These are phyloP conservation scores for Blumeria graminis DNA, from an alignment of 2,329 filamentous ascomycete species.

Conservation along the genomic window DNA sequence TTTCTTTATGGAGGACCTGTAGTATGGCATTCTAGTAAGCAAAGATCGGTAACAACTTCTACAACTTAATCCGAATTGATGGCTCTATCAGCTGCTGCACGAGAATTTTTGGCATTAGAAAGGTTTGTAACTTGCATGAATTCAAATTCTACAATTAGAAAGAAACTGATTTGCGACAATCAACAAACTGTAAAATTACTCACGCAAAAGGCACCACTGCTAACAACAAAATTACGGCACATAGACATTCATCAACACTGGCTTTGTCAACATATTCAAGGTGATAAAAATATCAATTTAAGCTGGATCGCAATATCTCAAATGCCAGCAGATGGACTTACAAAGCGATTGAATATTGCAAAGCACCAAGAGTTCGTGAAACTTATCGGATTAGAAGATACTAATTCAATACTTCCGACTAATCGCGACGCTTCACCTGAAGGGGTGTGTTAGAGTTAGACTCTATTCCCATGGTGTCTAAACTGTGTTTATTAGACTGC, in stretches of 20 bases:
- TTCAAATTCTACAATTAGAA: neutral
- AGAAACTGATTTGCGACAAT: neutral
- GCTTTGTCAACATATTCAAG: neutral
- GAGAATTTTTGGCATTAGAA: neutral
- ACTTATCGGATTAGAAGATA: too few relatives aligned
- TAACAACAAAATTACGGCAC: neutral
- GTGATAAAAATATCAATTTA: neutral
- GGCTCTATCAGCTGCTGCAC: neutral
- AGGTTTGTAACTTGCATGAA: neutral
- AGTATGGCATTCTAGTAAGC: neutral
- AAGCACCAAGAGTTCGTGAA: too few relatives aligned
- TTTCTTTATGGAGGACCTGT: neutral
- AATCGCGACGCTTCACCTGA: too few relatives aligned
- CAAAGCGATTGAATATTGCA: neutral
- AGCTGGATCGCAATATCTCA: neutral
- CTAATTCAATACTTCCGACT: too few relatives aligned
- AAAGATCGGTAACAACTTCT: neutral
- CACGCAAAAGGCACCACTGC: neutral
- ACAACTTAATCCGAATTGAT: neutral
- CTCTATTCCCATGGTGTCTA: too few relatives aligned
- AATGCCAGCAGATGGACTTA: neutral
- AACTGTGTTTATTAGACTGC: too few relatives aligned
- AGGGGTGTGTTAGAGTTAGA: too few relatives aligned
- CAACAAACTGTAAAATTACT: neutral
- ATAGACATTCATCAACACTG: neutral